These are phyloP conservation scores for Penicillium pulvis DNA, from an alignment of 495 filamentous ascomycete species.

Conservation along the genomic window DNA sequence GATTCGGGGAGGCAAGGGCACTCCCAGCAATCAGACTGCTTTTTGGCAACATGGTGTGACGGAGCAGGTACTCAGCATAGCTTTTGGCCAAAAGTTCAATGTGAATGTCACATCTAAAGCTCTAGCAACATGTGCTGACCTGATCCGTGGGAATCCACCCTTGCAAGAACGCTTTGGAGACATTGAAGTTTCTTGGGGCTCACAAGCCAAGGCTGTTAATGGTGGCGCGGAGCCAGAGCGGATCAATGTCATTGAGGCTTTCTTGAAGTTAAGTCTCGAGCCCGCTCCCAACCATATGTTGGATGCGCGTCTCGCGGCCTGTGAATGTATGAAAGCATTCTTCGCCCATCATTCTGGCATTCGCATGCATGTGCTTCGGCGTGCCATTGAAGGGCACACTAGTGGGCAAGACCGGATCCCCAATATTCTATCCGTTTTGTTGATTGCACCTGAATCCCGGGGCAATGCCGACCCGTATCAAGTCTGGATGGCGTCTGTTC, in stretches of 20 bases:
- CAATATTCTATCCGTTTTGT: conserved; percentile 85
- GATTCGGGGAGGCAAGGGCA: conserved; percentile 74
- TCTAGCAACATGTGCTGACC: conserved; percentile 80
- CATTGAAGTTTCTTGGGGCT: conserved; percentile 53
- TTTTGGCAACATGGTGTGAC: conserved; percentile 85
- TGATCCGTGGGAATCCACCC: conserved; percentile 77
- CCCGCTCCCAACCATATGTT: conserved; percentile 65
- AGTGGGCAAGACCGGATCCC: conserved; percentile 80
- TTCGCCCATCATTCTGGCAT: conserved; percentile 78
- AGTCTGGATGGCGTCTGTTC: conserved; percentile 86
- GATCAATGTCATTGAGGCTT: conserved; percentile 89
- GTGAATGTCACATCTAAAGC: conserved; percentile 83
- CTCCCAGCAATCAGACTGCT: conserved; percentile 78
- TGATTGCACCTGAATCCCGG: conserved; percentile 60
- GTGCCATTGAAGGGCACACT: conserved; percentile 86
- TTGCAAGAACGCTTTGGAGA: conserved; percentile 90
- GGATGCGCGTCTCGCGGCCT: conserved; percentile 80
- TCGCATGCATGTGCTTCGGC: conserved; percentile 77
- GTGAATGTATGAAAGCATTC: conserved; percentile 90
- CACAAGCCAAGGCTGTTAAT: conserved; percentile 37
- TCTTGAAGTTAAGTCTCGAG: conserved; percentile 84
- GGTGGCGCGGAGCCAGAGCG: conserved; percentile 49
- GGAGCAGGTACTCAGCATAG: conserved; percentile 77
- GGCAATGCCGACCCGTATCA: conserved; percentile 80
- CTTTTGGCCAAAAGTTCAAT: conserved; percentile 75